These are phyloP conservation scores for Pseudotsuga menziesii DNA, from an alignment of 75 land plant genomes.

Conservation along the genomic window DNA sequence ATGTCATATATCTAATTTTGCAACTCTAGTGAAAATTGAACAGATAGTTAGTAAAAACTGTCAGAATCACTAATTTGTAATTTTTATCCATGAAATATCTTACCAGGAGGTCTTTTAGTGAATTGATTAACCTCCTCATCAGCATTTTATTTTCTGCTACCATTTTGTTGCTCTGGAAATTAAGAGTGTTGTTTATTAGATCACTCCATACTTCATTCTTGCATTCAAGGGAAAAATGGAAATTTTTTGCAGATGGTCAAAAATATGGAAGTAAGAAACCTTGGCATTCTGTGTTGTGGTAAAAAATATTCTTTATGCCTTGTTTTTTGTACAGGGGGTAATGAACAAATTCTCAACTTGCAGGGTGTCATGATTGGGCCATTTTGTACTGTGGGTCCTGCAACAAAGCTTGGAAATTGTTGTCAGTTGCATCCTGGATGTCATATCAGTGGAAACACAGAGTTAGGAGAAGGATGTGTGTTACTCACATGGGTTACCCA, in stretches of 20 bases:
- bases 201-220: not conserved
- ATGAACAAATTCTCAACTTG: conserved; percentile 13
- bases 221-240: not conserved
- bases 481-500: conserved; percentile 54
- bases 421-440: conserved; percentile 64
- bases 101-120: not conserved
- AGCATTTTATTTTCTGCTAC: not conserved
- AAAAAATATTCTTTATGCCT: not conserved
- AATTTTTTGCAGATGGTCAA: not conserved
- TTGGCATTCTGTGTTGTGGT: not conserved
- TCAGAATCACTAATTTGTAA: not conserved
- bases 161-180: not conserved
- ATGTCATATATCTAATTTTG: no score
- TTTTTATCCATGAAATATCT: not conserved
- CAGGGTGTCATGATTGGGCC: conserved; percentile 84
- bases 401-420: conserved; percentile 61
- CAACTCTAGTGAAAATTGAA: not conserved
- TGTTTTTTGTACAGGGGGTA: not conserved
- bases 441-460: conserved; percentile 76
- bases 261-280: not conserved
- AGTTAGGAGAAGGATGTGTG: conserved; percentile 68
- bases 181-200: not conserved
- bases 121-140: not conserved
- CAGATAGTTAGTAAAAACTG: not conserved
- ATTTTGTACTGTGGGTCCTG: conserved; percentile 80